These are phyloP conservation scores for Candida ipomoeae DNA, from an alignment of 805 yeast genomes.

Conservation along the genomic window DNA sequence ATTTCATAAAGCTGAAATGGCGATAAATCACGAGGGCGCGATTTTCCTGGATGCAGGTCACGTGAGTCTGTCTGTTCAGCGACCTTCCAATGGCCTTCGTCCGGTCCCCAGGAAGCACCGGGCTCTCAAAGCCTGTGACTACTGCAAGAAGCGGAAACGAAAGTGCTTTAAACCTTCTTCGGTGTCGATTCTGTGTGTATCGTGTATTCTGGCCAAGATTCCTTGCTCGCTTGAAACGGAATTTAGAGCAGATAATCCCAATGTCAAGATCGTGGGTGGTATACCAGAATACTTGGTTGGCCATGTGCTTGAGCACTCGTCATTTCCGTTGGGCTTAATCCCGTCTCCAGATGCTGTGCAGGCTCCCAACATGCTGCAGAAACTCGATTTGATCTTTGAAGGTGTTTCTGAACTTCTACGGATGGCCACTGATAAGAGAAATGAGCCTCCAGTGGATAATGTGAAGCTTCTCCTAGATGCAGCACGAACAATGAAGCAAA, in stretches of 20 bases:
- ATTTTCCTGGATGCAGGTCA: not conserved
- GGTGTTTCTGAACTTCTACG: slow-evolving; percentile 34
- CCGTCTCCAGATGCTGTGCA: slow-evolving; percentile 4
- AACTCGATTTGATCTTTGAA: slow-evolving; percentile 30
- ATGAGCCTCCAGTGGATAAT: slow-evolving; percentile 15
- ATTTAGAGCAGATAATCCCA: slow-evolving; percentile 12
- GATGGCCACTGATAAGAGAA: not conserved
- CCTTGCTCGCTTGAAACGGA: slow-evolving; percentile 47
- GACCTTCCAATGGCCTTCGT: not conserved
- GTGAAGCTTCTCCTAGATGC: slow-evolving; percentile 26
- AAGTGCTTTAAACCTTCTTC: slow-evolving; percentile 55
- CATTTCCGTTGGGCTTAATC: slow-evolving; percentile 9
- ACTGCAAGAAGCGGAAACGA: slow-evolving; percentile 55
- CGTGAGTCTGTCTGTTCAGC: not conserved
- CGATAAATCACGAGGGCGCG: not conserved
- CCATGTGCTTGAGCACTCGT: slow-evolving; percentile 2
- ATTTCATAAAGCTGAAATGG: not conserved
- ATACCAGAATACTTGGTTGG: slow-evolving; percentile 15
- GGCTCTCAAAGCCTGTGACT: slow-evolving; percentile 51
- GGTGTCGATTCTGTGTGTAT: slow-evolving; percentile 45
- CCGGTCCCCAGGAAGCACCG: slow-evolving; percentile 20
- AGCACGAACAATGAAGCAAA: slow-evolving; percentile 23
- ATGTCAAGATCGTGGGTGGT: slow-evolving; percentile 14
- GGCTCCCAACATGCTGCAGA: slow-evolving; percentile 7
- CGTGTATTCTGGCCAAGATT: slow-evolving; percentile 52